Base-by-base conservation (phyloP, 73 alveolate genomes). In the Paramecium tetraurelia region DNA sequence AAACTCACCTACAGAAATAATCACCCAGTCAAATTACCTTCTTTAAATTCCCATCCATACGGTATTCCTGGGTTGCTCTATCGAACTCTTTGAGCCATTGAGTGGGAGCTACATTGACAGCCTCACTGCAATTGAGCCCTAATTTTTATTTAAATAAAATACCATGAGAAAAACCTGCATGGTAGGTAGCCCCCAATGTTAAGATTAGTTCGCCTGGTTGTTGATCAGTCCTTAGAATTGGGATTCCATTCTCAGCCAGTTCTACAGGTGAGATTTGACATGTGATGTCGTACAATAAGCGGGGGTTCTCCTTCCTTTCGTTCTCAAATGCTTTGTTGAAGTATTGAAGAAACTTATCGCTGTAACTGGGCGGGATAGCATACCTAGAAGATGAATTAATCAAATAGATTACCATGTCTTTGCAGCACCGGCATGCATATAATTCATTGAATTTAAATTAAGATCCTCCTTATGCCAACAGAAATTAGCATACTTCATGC, bases 381-480 rank as follows among this genome's bases (percentile, higher is more conserved):
- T 96, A 96, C 94, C 94, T 89, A 63, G 3, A n/a, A 14, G 36
- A 71, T 24, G 1, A 44, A 40, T 58, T 71, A 33, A 29, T 18
- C 69, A 53, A 53, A 53, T 53, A 18, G 31, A 53, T 4, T 89
- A 89, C 99, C 99, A 96, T 70, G 95, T 93, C 92, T 96, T 96
- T 20, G 97, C 95, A 29, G 95, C 96, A 12, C 99, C 99, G 75
- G 92, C 76, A 85, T 96, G 99, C 92, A 92, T 93, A 76, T 96
- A 96, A 94, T 96, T 96, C 58, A 96, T 85, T 10, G 99, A 95
- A 58, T 93, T 89, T 76, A 96, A 63, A 95, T 88, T 86, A 14
- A 96, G 31, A 85, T 96, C 98, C 53, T 96, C 98, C 48, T 75
- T 92, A 84, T 96, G 98, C 96, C 97, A 96, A 93, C 98, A 96